Percentiles rank a stretch among this genome's conserved stretches.
Evolutionary conservation across 768 basidiomycete species (phyloP).

Genomic region (Termitomyces sp.): DNA sequence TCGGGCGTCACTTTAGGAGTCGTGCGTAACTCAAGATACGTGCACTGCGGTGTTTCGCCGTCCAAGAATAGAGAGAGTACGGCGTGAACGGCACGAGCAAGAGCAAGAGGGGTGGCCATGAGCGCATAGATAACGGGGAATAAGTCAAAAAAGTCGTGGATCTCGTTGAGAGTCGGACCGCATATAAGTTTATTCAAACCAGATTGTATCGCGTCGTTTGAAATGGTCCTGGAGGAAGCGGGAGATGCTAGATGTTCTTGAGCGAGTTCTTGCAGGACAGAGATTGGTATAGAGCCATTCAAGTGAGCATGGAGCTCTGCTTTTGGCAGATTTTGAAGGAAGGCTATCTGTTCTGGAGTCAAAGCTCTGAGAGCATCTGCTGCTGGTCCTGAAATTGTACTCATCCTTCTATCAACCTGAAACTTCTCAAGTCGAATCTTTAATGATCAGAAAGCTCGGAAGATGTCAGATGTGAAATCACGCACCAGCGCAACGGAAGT

Average conservation of each 20-base stretch:
- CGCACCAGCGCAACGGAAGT: neutral
- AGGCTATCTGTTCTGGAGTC: constrained; percentile 42
- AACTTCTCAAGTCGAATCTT: neutral
- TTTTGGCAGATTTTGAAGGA: constrained; percentile 65
- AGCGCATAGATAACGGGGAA: constrained; percentile 80
- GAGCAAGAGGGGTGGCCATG: constrained; percentile 53
- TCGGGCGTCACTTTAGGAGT: constrained; percentile 57
- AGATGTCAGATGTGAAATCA: neutral
- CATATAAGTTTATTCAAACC: constrained; percentile 34
- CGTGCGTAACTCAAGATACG: constrained; percentile 79
- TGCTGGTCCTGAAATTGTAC: constrained; percentile 36
- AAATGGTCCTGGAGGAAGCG: constrained; percentile 3
- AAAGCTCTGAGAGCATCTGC: constrained; percentile 52
- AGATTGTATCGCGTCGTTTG: constrained; percentile 23
- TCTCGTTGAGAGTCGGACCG: constrained; percentile 41
- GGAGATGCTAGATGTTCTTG: constrained; percentile 25
- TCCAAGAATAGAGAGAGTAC: constrained; percentile 64
- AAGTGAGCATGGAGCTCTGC: constrained; percentile 86
- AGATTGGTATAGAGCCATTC: constrained; percentile 77
- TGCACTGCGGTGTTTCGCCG: constrained; percentile 45
- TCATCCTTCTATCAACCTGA: neutral
- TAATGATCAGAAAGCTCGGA: neutral
- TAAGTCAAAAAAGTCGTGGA: constrained; percentile 69
- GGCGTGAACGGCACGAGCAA: constrained; percentile 54
- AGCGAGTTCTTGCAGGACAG: constrained; percentile 58